Percentiles rank a stretch among this genome's conserved stretches.
phyloP scores from a whole-genome alignment of 192 early-diverging fungal species.

The Phycomyces blakesleeanus region DNA sequence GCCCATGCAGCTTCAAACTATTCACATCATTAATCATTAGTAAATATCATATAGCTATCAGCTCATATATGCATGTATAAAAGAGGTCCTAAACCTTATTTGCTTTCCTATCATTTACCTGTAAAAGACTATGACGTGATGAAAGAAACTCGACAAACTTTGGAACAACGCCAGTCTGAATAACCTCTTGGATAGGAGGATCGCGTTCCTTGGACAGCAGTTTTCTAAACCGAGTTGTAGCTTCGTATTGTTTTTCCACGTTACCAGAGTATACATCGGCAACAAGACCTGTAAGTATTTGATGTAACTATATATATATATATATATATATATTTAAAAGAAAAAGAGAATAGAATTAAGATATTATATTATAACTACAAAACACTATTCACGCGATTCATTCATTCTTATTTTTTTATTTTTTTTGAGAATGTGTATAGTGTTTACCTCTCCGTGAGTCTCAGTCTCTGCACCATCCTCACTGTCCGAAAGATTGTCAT shows the following conservation, averaged over 20 bases:
- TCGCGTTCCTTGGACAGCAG: conserved; percentile 46
- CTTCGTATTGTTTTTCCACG: conserved; percentile 41
- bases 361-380: too few relatives aligned
- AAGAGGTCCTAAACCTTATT: too few relatives aligned
- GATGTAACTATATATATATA: neutral
- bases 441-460: conserved; percentile 10
- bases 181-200: conserved; percentile 51
- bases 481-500: conserved; percentile 31
- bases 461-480: conserved; percentile 35
- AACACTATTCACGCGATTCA: too few relatives aligned
- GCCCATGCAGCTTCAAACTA: conserved; percentile 57
- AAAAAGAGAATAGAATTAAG: too few relatives aligned
- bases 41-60: too few relatives aligned
- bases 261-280: conserved; percentile 35
- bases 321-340: neutral
- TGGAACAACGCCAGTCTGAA: conserved; percentile 43
- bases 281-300: neutral
- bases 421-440: neutral
- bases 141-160: conserved; percentile 48
- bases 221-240: conserved; percentile 45
- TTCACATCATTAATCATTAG: neutral
- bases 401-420: conserved; percentile 1
- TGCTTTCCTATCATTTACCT: conserved; percentile 16
- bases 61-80: too few relatives aligned
- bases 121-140: conserved; percentile 34